Base-by-base conservation (phyloP, 495 filamentous ascomycete genomes). In the Sordaria brevicollis region DNA sequence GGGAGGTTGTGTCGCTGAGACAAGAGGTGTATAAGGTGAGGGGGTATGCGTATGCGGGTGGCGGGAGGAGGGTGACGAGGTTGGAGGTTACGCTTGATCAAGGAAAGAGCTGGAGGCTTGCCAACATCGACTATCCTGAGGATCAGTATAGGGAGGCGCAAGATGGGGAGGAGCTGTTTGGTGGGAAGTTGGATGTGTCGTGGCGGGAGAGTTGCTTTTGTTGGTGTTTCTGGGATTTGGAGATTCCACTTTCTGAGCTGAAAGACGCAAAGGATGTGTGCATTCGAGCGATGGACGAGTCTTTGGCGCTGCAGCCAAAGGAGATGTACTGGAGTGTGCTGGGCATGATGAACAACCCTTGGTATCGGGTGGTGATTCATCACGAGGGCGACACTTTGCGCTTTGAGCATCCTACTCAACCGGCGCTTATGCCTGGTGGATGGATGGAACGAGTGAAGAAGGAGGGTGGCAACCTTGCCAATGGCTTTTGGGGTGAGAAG, bases 321-420 rank as follows among this genome's bases (percentile, higher is more conserved):
- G 94, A 98, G 74, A 96, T 97, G 91, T 98, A 98, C 79, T 98
- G 94, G 94, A 92, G 87, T 69, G 94, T 97, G 19, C 81, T 97
- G 49, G 94, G 94, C 0, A 98, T 98, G 94, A 98, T 98, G 94
- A 97, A 98, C 77, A 97, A 97, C 75, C 91, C 93, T 7, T 98
- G 94, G 94, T 98, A 90, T 78, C 84, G 94, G 17, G 85, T 98
- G 6, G 86, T 88, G 5, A 92, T 98, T 69, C 88, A 86, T 49
- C 89, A 90, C 69, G 91, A 96, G 71, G 85, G 82, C 0, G 83
- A 88, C 37, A 76, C 72, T 29, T 78, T 98, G 54, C 85, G 87
- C 8, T 97, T 98, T 70, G 94, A 97, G 72, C 94, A 98, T 74
- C 94, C 94, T 1, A 96, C 92, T 1, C 91, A 93, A 73, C 93